A percentile compares a stretch with the other conserved stretches of the same genome.
These are phyloP conservation scores for Lasiosphaeriaceae sp. DNA, from an alignment of 495 filamentous ascomycete species.

Conservation along the genomic window DNA sequence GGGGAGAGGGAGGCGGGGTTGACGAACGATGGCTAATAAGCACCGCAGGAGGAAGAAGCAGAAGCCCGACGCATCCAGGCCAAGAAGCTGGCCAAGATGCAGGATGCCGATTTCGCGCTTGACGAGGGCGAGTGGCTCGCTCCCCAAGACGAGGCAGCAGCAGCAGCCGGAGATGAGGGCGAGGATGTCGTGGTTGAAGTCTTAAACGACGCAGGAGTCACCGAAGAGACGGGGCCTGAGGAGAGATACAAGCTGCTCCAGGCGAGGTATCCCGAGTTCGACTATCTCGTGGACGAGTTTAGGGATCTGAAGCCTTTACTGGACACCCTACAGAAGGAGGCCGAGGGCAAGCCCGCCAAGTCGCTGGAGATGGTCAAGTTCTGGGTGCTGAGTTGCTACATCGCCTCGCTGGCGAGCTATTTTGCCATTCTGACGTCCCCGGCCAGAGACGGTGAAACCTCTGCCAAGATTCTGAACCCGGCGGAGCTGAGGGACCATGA, in stretches of 20 bases:
- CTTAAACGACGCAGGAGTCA: conserved; percentile 75
- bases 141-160: conserved; percentile 32
- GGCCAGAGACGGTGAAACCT: conserved; percentile 48
- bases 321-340: conserved; percentile 46
- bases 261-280: conserved; percentile 85
- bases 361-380: conserved; percentile 62
- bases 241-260: conserved; percentile 75
- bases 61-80: conserved; percentile 84
- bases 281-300: conserved; percentile 77
- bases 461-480: conserved; percentile 56
- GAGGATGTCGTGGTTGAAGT: conserved; percentile 70
- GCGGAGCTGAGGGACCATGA: conserved; percentile 77
- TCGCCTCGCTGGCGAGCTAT: conserved; percentile 85
- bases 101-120: conserved; percentile 87
- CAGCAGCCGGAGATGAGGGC: conserved; percentile 29
- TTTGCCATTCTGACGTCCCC: conserved; percentile 84
- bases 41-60: conserved; percentile 67
- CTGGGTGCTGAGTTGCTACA: conserved; percentile 74
- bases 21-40: background rate
- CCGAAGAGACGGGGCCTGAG: conserved; percentile 68
- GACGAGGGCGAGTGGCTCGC: conserved; percentile 81
- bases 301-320: conserved; percentile 64
- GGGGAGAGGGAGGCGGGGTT: too few species aligned
- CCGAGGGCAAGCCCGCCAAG: conserved; percentile 53
- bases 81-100: conserved; percentile 81